These are phyloP conservation scores for Cajanus cajan DNA, from an alignment of 306 rosid genomes.

Conservation along the genomic window DNA sequence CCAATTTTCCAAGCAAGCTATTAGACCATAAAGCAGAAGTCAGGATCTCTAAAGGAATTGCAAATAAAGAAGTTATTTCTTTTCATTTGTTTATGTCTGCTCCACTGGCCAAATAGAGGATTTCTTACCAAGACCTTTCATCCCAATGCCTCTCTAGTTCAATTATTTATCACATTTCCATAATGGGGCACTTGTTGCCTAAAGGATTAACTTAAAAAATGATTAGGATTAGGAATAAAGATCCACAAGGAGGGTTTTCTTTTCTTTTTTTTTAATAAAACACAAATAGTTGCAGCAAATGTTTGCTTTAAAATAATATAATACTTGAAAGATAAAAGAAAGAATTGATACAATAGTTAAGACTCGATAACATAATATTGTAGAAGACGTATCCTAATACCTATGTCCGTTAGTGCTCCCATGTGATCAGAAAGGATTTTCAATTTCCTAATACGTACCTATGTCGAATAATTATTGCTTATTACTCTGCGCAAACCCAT, in stretches of 20 bases:
- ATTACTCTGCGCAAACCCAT: not conserved
- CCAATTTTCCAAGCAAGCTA: constrained; percentile 35
- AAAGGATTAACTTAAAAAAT: constrained; percentile 32
- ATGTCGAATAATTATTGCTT: not conserved
- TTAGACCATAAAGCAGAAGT: constrained; percentile 16
- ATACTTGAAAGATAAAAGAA: not conserved
- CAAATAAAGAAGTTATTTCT: constrained; percentile 15
- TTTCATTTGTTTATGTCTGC: not conserved
- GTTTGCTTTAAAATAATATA: constrained; percentile 52
- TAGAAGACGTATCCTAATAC: not conserved
- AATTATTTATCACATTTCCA: constrained; percentile 51
- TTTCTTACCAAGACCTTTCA: constrained; percentile 41
- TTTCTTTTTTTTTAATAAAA: constrained; percentile 47
- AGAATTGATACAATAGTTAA: not conserved
- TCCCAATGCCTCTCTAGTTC: constrained; percentile 47
- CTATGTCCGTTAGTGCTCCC: not conserved
- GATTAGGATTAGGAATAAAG: constrained; percentile 26
- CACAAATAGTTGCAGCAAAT: constrained; percentile 42
- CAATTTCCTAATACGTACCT: not conserved
- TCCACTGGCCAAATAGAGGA: constrained; percentile 27
- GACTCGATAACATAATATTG: not conserved
- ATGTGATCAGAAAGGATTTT: not conserved
- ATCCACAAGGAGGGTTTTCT: constrained; percentile 39
- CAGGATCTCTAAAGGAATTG: constrained; percentile 19
- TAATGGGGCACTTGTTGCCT: constrained; percentile 55